Base-by-base conservation (phyloP, 2,329 filamentous ascomycete species). In the Ambrosiella beaveri region DNA sequence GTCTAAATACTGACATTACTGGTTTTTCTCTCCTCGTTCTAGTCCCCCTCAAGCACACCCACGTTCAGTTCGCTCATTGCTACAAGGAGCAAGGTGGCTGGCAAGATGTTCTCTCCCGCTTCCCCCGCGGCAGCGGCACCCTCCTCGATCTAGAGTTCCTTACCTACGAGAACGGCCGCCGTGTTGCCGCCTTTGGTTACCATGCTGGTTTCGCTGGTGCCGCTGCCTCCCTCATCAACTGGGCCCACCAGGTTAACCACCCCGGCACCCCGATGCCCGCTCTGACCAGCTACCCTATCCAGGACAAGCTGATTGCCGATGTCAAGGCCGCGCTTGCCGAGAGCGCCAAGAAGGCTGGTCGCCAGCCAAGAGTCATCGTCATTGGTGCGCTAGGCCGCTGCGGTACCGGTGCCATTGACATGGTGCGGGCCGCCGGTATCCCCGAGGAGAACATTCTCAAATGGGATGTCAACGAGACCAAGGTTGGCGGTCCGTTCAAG, bases 71-170 rank as follows among this genome's bases (percentile, higher is more conserved):
- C 66, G 79, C 79, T 41, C 84, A 88, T 68, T 84, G 81, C 71
- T 88, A 83, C 73, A 88, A 89, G 76, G 72, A 79, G 63, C 88
- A 93, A 71, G 80, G 73, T 36, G 85, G 84, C 36, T 95, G 88
- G 87, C 80, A 87, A 59, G 77, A 79, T 47, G 86, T 88, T 5
- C 80, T 95, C n/a, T 76, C 81, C 59, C 79, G 90, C 58, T 96
- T 89, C 69, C 78, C 85, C 36, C 78, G 81, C 27, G 88, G 87
- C 59, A 81, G 82, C 57, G 87, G 88, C 64, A 84, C 80, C 0
- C 79, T 96, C 12, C 80, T 89, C 60, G 90, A 96, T 66, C 78
- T 96, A 41, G 90, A 95, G 68, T 96, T 95, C 68, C 75, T 96
- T 41, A 79, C 80, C 44, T 85, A 94, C 64, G 79, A 83, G 62